These are phyloP conservation scores for Danielia oregonensis DNA, from an alignment of 805 yeast genomes.

Conservation along the genomic window DNA sequence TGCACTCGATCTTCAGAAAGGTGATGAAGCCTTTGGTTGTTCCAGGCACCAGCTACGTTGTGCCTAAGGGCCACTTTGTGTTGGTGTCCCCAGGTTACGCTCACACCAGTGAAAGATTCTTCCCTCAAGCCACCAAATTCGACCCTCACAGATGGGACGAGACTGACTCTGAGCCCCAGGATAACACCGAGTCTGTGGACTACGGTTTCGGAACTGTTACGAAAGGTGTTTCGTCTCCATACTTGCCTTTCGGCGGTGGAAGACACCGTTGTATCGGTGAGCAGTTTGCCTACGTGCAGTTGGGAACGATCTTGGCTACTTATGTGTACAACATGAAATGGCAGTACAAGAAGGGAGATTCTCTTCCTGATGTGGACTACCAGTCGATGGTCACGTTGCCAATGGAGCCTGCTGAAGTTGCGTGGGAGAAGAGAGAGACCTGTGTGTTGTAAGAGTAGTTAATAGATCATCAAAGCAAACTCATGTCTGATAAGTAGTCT, in stretches of 20 bases:
- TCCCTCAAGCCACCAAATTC: conserved; percentile 69
- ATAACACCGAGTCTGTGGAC: conserved; percentile 53
- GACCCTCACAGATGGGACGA: conserved; percentile 85
- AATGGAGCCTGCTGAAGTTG: conserved; percentile 62
- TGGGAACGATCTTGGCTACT: conserved; percentile 77
- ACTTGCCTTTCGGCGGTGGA: conserved; percentile 98
- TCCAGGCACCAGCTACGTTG: conserved; percentile 73
- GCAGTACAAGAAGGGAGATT: conserved; percentile 44
- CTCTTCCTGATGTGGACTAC: conserved; percentile 68
- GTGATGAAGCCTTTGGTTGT: conserved; percentile 75
- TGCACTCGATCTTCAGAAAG: conserved; percentile 93
- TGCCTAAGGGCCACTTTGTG: conserved; percentile 87
- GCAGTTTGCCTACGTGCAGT: conserved; percentile 92
- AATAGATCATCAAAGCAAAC: no score
- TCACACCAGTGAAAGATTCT: conserved; percentile 69
- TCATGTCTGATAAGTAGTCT: no score
- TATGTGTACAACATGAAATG: conserved; percentile 75
- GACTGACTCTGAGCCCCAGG: conserved; percentile 23
- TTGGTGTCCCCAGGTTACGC: conserved; percentile 94
- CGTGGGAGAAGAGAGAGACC: conserved; percentile 64
- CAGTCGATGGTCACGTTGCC: conserved; percentile 94
- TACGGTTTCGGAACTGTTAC: conserved; percentile 97
- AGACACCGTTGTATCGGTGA: conserved; percentile 99
- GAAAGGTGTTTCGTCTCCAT: conserved; percentile 94
- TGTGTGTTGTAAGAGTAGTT: conserved; percentile 28